Evolutionary conservation across 2,329 filamentous ascomycete genomes (phyloP).

Genomic region (Lomentospora prolificans): DNA sequence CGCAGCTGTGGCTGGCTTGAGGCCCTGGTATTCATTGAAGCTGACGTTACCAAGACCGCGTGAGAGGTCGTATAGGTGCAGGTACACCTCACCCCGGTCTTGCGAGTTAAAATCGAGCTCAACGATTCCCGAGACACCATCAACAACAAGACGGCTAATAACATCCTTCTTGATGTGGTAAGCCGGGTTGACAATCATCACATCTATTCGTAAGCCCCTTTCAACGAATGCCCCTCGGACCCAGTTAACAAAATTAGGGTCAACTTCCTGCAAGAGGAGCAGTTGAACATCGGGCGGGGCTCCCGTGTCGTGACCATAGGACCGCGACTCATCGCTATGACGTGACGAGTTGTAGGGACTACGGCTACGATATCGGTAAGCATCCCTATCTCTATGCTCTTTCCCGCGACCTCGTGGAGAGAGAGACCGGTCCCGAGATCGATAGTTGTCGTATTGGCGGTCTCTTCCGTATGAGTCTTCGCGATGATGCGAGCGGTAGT

Average conservation of each 20-base stretch:
- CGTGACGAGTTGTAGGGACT: slow-evolving; percentile 49
- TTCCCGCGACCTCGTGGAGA: slow-evolving; percentile 40
- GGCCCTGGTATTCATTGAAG: slow-evolving; percentile 5
- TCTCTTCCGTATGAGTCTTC: slow-evolving; percentile 45
- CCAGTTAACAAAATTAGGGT: slow-evolving; percentile 72
- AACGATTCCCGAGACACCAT: slow-evolving; percentile 2
- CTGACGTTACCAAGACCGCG: slow-evolving; percentile 5
- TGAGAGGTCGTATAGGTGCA: slow-evolving; percentile 7
- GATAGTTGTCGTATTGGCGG: slow-evolving; percentile 30
- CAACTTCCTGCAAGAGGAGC: slow-evolving; percentile 68
- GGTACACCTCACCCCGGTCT: slow-evolving; percentile 2
- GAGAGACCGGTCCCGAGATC: slow-evolving; percentile 54
- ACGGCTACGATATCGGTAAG: slow-evolving; percentile 59
- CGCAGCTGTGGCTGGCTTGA: slow-evolving; percentile 5
- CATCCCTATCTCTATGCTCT: slow-evolving; percentile 31
- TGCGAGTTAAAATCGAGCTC: slow-evolving; percentile 3
- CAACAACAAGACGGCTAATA: slow-evolving; percentile 5
- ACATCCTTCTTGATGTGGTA: slow-evolving; percentile 38
- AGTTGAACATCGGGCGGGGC: slow-evolving; percentile 78
- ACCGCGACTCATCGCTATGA: slow-evolving; percentile 49
- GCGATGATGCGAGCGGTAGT: slow-evolving; percentile 39
- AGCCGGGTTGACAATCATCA: slow-evolving; percentile 75
- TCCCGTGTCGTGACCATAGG: slow-evolving; percentile 61
- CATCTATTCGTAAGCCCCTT: slow-evolving; percentile 63
- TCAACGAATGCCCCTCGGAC: slow-evolving; percentile 67